A percentile compares a stretch with the other conserved stretches of the same genome.
These are phyloP conservation scores for Withania somnifera DNA, from an alignment of 305 asterid species.

Conservation along the genomic window DNA sequence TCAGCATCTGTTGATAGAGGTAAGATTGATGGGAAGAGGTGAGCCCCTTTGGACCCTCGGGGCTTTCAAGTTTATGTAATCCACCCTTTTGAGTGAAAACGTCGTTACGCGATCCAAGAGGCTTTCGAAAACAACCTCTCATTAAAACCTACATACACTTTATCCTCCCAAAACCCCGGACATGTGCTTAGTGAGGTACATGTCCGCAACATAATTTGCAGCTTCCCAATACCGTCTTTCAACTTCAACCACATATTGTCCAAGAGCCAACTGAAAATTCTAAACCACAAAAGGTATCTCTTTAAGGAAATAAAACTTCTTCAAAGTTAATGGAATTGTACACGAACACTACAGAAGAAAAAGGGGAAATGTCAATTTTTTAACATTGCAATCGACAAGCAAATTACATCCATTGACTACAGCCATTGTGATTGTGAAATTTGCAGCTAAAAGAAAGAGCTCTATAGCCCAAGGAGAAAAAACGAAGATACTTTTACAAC, in stretches of 20 bases:
- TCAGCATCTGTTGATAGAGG: too few species aligned
- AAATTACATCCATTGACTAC: neutral
- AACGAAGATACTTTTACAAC: slow-evolving; percentile 4
- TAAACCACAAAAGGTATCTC: neutral
- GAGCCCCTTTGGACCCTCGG: too few species aligned
- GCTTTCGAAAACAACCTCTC: too few species aligned
- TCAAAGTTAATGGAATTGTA: neutral
- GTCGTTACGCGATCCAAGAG: too few species aligned
- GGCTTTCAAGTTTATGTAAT: too few species aligned
- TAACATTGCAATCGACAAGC: neutral
- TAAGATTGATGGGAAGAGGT: too few species aligned
- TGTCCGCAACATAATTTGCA: neutral
- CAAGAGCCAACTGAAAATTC: neutral
- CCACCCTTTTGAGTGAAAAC: neutral
- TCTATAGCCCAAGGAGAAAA: neutral
- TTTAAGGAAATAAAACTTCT: neutral
- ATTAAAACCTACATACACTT: too few species aligned
- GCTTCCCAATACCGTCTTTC: neutral
- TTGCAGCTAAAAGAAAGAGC: slow-evolving; percentile 1
- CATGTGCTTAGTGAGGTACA: neutral
- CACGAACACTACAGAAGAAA: neutral
- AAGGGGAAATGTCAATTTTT: neutral
- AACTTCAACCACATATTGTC: neutral
- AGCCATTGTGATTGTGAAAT: neutral
- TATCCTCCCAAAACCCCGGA: too few species aligned